phyloP scores from a whole-genome alignment of 805 yeast genomes.

The Wickerhamomyces silvicola region DNA sequence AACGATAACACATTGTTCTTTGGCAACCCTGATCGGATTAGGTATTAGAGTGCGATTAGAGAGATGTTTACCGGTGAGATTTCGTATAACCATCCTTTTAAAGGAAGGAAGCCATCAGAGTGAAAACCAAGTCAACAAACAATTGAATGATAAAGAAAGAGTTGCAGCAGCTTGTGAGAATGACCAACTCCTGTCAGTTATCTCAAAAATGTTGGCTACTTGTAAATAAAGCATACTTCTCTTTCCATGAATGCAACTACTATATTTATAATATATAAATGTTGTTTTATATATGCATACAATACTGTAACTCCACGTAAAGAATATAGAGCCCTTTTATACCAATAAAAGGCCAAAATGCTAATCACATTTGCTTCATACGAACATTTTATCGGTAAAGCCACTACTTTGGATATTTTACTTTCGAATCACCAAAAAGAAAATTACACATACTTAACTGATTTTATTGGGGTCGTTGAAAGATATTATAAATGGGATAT shows the following conservation, averaged over 20 bases:
- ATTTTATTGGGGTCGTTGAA: too few species aligned
- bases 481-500: slow-evolving; percentile 66
- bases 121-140: slow-evolving; percentile 93
- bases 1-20: slow-evolving; percentile 93
- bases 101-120: slow-evolving; percentile 95
- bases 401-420: too few species aligned
- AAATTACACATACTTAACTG: too few species aligned
- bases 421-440: too few species aligned
- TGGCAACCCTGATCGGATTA: slow-evolving; percentile 92
- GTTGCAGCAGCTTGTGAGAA: slow-evolving; percentile 99
- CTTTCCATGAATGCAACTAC: too few species aligned
- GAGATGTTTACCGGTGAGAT: slow-evolving; percentile 79
- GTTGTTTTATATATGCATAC: too few species aligned
- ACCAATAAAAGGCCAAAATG: too few species aligned
- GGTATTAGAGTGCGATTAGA: slow-evolving; percentile 91
- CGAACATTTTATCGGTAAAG: too few species aligned
- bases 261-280: too few species aligned
- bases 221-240: slow-evolving; percentile 56
- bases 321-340: too few species aligned
- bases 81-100: slow-evolving; percentile 68
- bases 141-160: slow-evolving; percentile 92
- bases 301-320: too few species aligned
- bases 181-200: slow-evolving; percentile 83
- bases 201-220: slow-evolving; percentile 84
- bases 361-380: too few species aligned